Evolutionary conservation across 176 grass and related monocot species (phyloP).

Genomic region (Pontederia paniculata): DNA sequence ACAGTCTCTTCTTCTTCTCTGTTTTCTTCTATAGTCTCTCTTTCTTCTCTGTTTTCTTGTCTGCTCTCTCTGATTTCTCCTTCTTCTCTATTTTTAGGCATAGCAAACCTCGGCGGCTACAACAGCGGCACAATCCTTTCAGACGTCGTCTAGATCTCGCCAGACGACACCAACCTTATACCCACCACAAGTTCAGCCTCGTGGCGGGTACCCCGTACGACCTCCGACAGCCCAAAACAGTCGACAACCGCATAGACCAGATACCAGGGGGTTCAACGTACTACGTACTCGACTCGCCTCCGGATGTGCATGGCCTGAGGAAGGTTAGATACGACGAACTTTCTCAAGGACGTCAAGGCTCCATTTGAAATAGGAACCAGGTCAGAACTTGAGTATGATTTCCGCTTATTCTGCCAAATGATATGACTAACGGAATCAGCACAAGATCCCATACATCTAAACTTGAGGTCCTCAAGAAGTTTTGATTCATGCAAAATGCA

Average conservation of each 20-base stretch:
- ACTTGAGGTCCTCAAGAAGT: no score
- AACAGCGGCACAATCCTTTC: conserved; percentile 47
- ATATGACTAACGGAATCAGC: no score
- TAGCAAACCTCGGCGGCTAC: conserved; percentile 61
- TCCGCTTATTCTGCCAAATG: no score
- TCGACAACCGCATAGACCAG: conserved; percentile 48
- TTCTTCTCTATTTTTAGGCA: no score
- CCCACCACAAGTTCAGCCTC: conserved; percentile 28
- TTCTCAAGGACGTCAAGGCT: conserved; percentile 28
- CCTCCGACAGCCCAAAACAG: conserved; percentile 27
- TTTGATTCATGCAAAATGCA: no score
- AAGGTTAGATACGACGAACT: conserved; percentile 43
- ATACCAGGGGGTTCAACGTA: conserved; percentile 51
- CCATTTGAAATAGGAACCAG: no score
- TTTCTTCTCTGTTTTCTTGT: no score
- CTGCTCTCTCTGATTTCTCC: no score
- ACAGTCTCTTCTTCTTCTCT: no score
- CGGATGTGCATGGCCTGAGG: conserved; percentile 23
- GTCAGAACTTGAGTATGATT: no score
- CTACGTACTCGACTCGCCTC: conserved; percentile 34
- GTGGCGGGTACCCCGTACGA: conserved; percentile 59
- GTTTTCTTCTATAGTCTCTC: no score
- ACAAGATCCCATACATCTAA: no score
- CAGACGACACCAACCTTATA: conserved; percentile 42
- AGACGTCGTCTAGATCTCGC: conserved; percentile 41